These are phyloP conservation scores for Wickerhamiella occidentalis DNA, from an alignment of 805 yeast genomes.

Conservation along the genomic window DNA sequence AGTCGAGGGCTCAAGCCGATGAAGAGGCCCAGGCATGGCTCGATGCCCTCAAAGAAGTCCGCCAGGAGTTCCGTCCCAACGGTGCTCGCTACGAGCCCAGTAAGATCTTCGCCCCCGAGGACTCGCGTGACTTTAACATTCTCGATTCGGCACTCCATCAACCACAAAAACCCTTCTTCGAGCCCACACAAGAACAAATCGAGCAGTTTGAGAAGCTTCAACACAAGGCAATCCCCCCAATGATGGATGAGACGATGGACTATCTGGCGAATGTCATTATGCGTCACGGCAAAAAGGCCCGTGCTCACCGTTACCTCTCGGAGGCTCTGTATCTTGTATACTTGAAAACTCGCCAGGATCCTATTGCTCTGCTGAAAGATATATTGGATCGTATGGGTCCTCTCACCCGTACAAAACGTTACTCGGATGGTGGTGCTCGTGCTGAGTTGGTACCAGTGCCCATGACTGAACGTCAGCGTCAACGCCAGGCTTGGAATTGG, in stretches of 20 bases:
- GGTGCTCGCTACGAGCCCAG: slow-evolving; percentile 31
- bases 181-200: slow-evolving; percentile 53
- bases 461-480: slow-evolving; percentile 66
- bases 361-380: slow-evolving; percentile 60
- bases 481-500: slow-evolving; percentile 83
- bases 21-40: slow-evolving; percentile 34
- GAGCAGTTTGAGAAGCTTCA: slow-evolving; percentile 42
- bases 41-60: slow-evolving; percentile 30
- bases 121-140: slow-evolving; percentile 26
- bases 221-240: slow-evolving; percentile 45
- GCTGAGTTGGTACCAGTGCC: slow-evolving; percentile 73
- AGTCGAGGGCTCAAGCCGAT: slow-evolving; percentile 23
- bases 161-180: slow-evolving; percentile 2
- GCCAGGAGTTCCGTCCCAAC: slow-evolving; percentile 30
- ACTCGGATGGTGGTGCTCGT: slow-evolving; percentile 78
- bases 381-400: slow-evolving; percentile 79
- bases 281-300: slow-evolving; percentile 81
- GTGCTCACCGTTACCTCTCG: slow-evolving; percentile 60
- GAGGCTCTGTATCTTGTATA: slow-evolving; percentile 71
- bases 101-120: slow-evolving; percentile 34
- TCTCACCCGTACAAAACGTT: slow-evolving; percentile 60
- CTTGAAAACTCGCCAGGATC: slow-evolving; percentile 63
- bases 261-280: slow-evolving; percentile 77
- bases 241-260: slow-evolving; percentile 57
- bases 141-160: slow-evolving; percentile 14